These are phyloP conservation scores for Rubia yunnanensis DNA, from an alignment of 257 asterid species.

Conservation along the genomic window DNA sequence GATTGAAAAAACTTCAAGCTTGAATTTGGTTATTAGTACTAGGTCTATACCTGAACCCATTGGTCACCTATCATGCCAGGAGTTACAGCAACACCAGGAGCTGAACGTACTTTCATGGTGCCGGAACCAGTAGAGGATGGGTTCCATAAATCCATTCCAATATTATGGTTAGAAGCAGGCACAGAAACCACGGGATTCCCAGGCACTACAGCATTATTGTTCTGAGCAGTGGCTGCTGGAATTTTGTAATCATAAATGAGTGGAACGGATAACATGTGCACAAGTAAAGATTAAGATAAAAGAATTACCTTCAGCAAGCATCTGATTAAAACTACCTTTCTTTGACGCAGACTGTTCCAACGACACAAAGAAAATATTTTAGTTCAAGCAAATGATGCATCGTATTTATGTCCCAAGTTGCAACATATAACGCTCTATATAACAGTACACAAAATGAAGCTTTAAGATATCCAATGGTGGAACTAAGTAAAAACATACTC, in stretches of 20 bases:
- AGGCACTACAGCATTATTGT: constrained; percentile 37
- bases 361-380: constrained; percentile 12
- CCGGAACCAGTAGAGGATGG: constrained; percentile 65
- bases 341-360: constrained; percentile 61
- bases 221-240: constrained; percentile 72
- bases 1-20: background rate
- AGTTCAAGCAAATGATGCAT: background rate
- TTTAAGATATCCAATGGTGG: background rate
- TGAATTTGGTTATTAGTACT: constrained; percentile 8
- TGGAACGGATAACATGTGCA: constrained; percentile 1
- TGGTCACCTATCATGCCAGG: constrained; percentile 66
- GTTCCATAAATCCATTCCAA: constrained; percentile 93
- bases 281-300: constrained; percentile 6
- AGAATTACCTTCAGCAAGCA: constrained; percentile 86
- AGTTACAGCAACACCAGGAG: constrained; percentile 41
- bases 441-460: background rate
- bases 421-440: background rate
- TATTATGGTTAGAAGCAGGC: constrained; percentile 72
- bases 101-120: constrained; percentile 50
- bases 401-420: background rate
- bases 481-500: background rate
- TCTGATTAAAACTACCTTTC: constrained; percentile 89
- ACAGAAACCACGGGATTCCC: constrained; percentile 60
- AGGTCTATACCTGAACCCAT: constrained; percentile 60
- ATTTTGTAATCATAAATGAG: constrained; percentile 9